Evolutionary conservation across 23 red algal species (phyloP), one percentile per base, ranked within the genome.

Genomic region (Cyanidioschyzon merolae): DNA sequence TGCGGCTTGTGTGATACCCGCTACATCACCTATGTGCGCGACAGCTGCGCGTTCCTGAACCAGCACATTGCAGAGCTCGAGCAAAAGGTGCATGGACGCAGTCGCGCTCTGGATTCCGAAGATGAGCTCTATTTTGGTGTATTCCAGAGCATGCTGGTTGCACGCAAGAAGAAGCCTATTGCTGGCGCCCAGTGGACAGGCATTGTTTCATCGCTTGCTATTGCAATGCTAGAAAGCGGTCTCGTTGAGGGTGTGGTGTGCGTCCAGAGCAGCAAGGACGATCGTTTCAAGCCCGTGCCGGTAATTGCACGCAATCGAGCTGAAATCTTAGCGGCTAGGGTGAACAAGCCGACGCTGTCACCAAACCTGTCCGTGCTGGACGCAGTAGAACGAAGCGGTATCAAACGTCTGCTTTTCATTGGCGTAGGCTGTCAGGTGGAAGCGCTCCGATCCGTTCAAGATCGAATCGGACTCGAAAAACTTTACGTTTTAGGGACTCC

Each of bases 111-210:
- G 29, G 40, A 63, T 34, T 1, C 18, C 12, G 78, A 81, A 57
- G 68, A 81, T 57, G 78, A 81, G 50, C 78, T 81, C 21, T 81
- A 81, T 67, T 81, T 81, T 57, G 78, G 78, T 25, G 78, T 81
- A 39, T 71, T 71, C 41, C 17, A 41, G 25, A 2, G 25, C 12
- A 81, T 81, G 78, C 3, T 81, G 1, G 78, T 58, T 17, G 78
- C 78, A 32, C 59, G 45, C 18, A 40, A 1, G 21, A 58, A 67
- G 68, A 3, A 58, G 32, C 78, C 78, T 0, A 58, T 81, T 25
- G 36, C 1, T 21, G 78, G 78, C 38, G 78, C 78, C 1, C 78
- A 81, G 25, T 81, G 78, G 78, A 81, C 40, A 7, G 78, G 78
- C 41, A 81, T 81, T 57, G 78, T 81, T 24, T 71, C 78, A 0